Percentiles rank a stretch among this genome's conserved stretches.
phyloP scores from a whole-genome alignment of 768 basidiomycete species.

The Mycena filopes region DNA sequence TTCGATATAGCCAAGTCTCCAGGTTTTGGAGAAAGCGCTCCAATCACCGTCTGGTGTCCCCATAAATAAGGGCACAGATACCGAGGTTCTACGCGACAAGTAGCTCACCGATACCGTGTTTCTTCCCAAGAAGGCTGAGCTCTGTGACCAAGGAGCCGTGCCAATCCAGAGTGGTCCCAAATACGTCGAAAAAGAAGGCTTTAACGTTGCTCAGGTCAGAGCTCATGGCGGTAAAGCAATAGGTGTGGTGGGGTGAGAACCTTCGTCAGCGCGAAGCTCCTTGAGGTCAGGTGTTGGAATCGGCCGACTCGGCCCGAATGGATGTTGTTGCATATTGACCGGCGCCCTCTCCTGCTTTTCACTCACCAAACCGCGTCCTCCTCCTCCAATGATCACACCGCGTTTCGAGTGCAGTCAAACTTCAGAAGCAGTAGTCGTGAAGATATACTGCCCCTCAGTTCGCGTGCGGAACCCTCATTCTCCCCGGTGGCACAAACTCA shows the following conservation, averaged over 20 bases:
- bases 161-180: slow-evolving; percentile 65
- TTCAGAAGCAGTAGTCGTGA: slow-evolving; percentile 61
- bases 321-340: slow-evolving; percentile 4
- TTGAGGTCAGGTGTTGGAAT: neutral
- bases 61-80: slow-evolving; percentile 1
- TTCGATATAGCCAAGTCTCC: slow-evolving; percentile 62
- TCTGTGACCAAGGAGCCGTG: slow-evolving; percentile 45
- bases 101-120: slow-evolving; percentile 40
- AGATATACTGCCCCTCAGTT: slow-evolving; percentile 77
- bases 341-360: neutral
- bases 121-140: slow-evolving; percentile 41
- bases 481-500: slow-evolving; percentile 20
- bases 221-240: neutral
- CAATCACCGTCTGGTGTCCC: slow-evolving; percentile 45
- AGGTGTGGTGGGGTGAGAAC: too few relatives aligned
- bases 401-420: slow-evolving; percentile 78
- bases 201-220: slow-evolving; percentile 42
- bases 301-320: too few relatives aligned
- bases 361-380: neutral
- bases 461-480: slow-evolving; percentile 57
- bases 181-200: slow-evolving; percentile 58
- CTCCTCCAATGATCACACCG: slow-evolving; percentile 74
- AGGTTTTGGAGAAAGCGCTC: slow-evolving; percentile 63
- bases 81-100: neutral
- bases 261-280: too few relatives aligned